Percentiles rank a stretch among this genome's conserved stretches.
Conservation (phyloP, 2,329 filamentous ascomycete species). For the Colletotrichum sp. region DNA sequence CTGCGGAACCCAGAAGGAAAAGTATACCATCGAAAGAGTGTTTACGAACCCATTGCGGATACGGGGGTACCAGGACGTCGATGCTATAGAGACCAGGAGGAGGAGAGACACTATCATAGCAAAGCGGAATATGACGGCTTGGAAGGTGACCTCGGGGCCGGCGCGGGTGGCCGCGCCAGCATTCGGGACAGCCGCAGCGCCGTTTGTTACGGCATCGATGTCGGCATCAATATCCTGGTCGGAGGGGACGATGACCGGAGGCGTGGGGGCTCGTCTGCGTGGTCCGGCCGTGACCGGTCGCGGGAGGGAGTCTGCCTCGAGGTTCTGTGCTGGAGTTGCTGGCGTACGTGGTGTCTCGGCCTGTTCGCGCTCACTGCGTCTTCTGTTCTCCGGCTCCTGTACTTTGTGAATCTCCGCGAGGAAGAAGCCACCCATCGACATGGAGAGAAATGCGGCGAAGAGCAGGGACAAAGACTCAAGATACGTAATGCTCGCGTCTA, state of each 20-base stretch:
- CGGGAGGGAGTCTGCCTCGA: constrained; percentile 39
- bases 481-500: constrained; percentile 60
- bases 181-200: constrained; percentile 29
- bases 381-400: constrained; percentile 60
- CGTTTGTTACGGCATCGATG: constrained; percentile 41
- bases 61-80: constrained; percentile 63
- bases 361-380: constrained; percentile 39
- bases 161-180: constrained; percentile 6
- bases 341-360: constrained; percentile 27
- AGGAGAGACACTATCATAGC: constrained; percentile 60
- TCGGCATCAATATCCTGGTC: constrained; percentile 70
- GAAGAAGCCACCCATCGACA: constrained; percentile 63
- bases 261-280: constrained; percentile 30
- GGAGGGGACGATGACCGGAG: constrained; percentile 65
- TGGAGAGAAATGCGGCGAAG: constrained; percentile 57
- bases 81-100: constrained; percentile 64
- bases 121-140: constrained; percentile 62
- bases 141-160: constrained; percentile 47
- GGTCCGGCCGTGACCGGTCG: constrained; percentile 42
- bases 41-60: constrained; percentile 65
- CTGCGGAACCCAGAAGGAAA: constrained; percentile 92
- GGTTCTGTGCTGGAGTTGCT: constrained; percentile 28
- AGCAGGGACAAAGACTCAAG: constrained; percentile 62
- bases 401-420: constrained; percentile 65
- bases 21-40: constrained; percentile 72